phyloP scores from a whole-genome alignment of 2,329 filamentous ascomycete species.

The Lasiodiplodia gonubiensis region DNA sequence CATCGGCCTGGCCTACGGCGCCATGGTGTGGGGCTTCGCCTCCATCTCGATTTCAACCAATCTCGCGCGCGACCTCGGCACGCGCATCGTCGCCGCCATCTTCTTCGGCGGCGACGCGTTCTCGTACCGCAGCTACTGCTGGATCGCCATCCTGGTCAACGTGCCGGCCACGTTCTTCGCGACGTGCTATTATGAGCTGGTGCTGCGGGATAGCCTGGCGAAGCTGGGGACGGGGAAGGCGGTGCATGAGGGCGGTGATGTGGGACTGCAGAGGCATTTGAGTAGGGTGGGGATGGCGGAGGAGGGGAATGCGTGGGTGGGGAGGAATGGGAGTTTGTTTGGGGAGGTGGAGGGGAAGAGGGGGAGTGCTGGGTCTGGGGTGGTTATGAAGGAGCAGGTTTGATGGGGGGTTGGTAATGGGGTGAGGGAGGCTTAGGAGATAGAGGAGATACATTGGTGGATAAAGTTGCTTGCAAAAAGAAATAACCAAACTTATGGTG shows the following conservation, averaged over 20 bases:
- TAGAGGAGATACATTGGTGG: too few species aligned
- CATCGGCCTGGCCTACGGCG: conserved; percentile 62
- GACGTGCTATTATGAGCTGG: conserved; percentile 60
- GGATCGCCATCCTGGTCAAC: conserved; percentile 63
- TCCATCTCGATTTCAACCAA: conserved; percentile 63
- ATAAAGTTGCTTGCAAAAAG: too few species aligned
- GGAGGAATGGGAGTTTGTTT: too few species aligned
- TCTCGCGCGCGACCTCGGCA: conserved; percentile 64
- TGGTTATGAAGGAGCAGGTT: conserved; percentile 10
- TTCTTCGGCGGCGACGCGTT: conserved; percentile 62
- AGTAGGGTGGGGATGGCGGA: conserved; percentile 41
- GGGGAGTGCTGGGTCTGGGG: background rate
- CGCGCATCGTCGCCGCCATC: conserved; percentile 63
- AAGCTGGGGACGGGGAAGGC: conserved; percentile 59
- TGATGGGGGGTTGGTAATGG: background rate
- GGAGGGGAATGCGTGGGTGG: background rate
- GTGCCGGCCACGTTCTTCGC: conserved; percentile 63
- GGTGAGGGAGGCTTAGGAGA: too few species aligned
- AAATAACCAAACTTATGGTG: too few species aligned
- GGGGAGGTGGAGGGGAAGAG: background rate
- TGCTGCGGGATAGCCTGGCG: conserved; percentile 60
- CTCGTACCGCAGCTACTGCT: conserved; percentile 54
- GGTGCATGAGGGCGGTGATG: conserved; percentile 58
- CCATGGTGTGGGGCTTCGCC: conserved; percentile 64
- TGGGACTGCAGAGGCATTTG: conserved; percentile 53